Evolutionary conservation across 1,139 yeast genomes (phyloP), one percentile per base, ranked within the genome.

Genomic region (Geotrichum restrictum): DNA sequence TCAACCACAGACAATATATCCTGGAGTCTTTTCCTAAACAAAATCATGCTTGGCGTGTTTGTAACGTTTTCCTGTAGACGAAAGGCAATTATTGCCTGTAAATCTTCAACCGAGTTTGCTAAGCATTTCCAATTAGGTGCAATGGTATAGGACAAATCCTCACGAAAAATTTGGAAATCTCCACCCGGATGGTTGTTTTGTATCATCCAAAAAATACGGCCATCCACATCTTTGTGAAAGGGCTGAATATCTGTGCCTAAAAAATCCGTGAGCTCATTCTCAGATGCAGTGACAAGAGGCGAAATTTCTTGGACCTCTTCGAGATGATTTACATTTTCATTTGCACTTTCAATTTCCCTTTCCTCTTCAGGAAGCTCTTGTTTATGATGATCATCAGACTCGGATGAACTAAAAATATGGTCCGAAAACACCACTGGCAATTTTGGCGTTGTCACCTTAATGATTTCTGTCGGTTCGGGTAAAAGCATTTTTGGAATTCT

Each of bases 161-260:
- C 53, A 19, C 38, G 18, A 16, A n/a, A 39, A 33, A 45, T 10
- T 13, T 38, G 45, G 39, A 40, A 44, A 13, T 44, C 22, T 7
- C 53, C 48, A 33, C 53, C 53, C n/a, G 37, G 39, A 37, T 50
- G 49, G 5, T 38, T 43, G 27, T 45, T 50, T 34, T 50, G 53
- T 3, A 50, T 38, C 5, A 43, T 29, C 53, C 53, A 50, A 16
- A 19, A 38, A 8, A 44, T 22, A 8, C 40, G 19, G 3, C 37
- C 41, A 18, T 18, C 13, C 10, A 11, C 3, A 11, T 32, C 44
- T 18, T 33, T 39, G 37, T 22, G 33, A 16, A 50, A 39, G 18
- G 53, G 53, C 21, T 40, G 53, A n/a, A 45, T 42, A 5, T 41
- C 53, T 29, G 49, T 39, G 1, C 42, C 53, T n/a, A 29, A n/a